Percentiles rank a stretch among this genome's conserved stretches.
phyloP scores from a whole-genome alignment of 2,329 filamentous ascomycete species.

The Chaetomium olivaceum region DNA sequence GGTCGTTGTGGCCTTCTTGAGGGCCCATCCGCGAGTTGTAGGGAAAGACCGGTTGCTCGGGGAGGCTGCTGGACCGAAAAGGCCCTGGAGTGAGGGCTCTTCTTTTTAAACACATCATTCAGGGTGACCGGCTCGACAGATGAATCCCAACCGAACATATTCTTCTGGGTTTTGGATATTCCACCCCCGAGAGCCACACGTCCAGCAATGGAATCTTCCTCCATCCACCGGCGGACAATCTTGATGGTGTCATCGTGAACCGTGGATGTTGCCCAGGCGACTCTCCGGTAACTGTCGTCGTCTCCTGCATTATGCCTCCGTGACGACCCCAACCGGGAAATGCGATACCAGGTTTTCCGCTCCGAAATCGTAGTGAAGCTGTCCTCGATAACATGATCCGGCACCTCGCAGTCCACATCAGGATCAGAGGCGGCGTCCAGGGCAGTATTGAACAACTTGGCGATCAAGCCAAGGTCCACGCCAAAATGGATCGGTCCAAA shows the following conservation, averaged over 20 bases:
- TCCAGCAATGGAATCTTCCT: conserved; percentile 61
- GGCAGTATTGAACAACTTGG: conserved; percentile 40
- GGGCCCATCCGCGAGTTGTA: background rate
- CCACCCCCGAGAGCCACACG: conserved; percentile 49
- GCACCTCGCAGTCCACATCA: conserved; percentile 37
- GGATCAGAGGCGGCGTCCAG: conserved; percentile 35
- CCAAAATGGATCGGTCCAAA: conserved; percentile 32
- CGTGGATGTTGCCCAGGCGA: conserved; percentile 58
- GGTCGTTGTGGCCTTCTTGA: conserved; percentile 11
- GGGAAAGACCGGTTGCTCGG: background rate
- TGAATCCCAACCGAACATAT: conserved; percentile 64
- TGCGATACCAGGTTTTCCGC: conserved; percentile 65
- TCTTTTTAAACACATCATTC: conserved; percentile 46
- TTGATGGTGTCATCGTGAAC: conserved; percentile 56
- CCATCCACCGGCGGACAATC: conserved; percentile 66
- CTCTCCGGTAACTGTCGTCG: conserved; percentile 59
- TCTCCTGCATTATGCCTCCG: conserved; percentile 58
- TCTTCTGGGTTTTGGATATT: conserved; percentile 47
- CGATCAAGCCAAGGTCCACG: conserved; percentile 22
- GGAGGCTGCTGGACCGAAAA: conserved; percentile 31
- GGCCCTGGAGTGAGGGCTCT: conserved; percentile 34
- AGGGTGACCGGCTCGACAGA: conserved; percentile 53
- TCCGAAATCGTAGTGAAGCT: conserved; percentile 57
- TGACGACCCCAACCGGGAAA: conserved; percentile 61
- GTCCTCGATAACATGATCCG: conserved; percentile 53